A percentile compares a stretch with the other conserved stretches of the same genome.
These are phyloP conservation scores for Aspergillus quadrilineatus DNA, from an alignment of 2,329 filamentous ascomycete genomes.

Conservation along the genomic window DNA sequence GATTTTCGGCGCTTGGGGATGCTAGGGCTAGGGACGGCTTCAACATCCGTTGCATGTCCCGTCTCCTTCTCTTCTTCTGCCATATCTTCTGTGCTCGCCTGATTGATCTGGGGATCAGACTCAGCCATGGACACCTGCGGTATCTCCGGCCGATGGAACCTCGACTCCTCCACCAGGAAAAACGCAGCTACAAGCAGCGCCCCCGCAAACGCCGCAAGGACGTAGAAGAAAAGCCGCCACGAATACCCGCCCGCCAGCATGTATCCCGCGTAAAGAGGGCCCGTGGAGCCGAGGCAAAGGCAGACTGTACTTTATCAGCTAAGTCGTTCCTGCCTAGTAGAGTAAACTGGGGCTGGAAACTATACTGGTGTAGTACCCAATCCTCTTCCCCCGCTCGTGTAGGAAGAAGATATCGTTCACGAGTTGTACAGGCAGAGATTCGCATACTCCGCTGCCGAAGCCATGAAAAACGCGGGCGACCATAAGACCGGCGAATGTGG, in stretches of 20 bases:
- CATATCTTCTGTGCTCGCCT: neutral
- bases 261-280: constrained; percentile 60
- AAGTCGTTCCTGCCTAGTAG: neutral
- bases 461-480: constrained; percentile 43
- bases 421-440: constrained; percentile 48
- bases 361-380: constrained; percentile 59
- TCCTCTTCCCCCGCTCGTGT: constrained; percentile 49
- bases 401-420: constrained; percentile 52
- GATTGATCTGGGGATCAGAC: neutral
- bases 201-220: constrained; percentile 56
- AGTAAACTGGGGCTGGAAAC: neutral
- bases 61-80: neutral
- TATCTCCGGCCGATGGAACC: constrained; percentile 45
- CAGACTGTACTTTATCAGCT: constrained; percentile 39
- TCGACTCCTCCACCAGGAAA: constrained; percentile 61
- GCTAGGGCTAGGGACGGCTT: neutral
- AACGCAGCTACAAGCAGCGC: constrained; percentile 50
- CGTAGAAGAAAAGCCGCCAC: constrained; percentile 63
- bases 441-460: constrained; percentile 48
- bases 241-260: constrained; percentile 60
- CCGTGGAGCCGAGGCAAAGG: constrained; percentile 57
- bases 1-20: constrained; percentile 39
- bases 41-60: neutral
- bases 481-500: constrained; percentile 44
- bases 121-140: neutral